Percentiles rank a stretch among this genome's conserved stretches.
Conservation (phyloP, 768 basidiomycete genomes). For the Kwoniella botswanensis region DNA sequence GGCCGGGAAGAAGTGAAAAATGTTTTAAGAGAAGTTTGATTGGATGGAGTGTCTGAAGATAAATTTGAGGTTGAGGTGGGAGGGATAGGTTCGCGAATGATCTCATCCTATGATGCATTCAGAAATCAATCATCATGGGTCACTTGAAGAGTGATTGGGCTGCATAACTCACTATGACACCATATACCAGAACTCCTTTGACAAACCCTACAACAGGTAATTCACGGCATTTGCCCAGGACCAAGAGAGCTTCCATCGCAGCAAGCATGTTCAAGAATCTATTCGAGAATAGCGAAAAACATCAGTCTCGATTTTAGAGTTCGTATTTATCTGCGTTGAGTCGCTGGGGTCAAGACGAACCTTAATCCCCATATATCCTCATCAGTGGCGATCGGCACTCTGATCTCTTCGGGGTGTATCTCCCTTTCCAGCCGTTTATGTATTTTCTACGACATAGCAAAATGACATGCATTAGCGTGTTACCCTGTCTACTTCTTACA, state of each 20-base stretch:
- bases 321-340: not conserved
- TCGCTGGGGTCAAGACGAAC: constrained; percentile 58
- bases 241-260: constrained; percentile 65
- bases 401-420: constrained; percentile 66
- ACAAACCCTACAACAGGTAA: constrained; percentile 81
- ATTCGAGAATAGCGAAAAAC: not conserved
- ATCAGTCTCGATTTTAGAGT: not conserved
- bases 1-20: constrained; percentile 32
- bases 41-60: constrained; percentile 14
- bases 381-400: constrained; percentile 63
- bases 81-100: constrained; percentile 48
- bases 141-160: too few relatives aligned
- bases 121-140: too few relatives aligned
- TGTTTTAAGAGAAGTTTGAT: constrained; percentile 37
- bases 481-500: too few relatives aligned
- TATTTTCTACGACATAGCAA: constrained; percentile 63
- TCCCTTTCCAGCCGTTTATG: constrained; percentile 80
- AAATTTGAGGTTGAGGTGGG: not conserved
- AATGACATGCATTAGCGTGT: not conserved
- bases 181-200: constrained; percentile 69
- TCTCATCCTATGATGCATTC: constrained; percentile 51
- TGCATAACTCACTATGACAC: constrained; percentile 66
- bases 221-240: constrained; percentile 68
- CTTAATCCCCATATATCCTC: constrained; percentile 81
- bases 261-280: constrained; percentile 77